Evolutionary conservation across 805 yeast genomes (phyloP).

Genomic region (Myxozyma geophila): DNA sequence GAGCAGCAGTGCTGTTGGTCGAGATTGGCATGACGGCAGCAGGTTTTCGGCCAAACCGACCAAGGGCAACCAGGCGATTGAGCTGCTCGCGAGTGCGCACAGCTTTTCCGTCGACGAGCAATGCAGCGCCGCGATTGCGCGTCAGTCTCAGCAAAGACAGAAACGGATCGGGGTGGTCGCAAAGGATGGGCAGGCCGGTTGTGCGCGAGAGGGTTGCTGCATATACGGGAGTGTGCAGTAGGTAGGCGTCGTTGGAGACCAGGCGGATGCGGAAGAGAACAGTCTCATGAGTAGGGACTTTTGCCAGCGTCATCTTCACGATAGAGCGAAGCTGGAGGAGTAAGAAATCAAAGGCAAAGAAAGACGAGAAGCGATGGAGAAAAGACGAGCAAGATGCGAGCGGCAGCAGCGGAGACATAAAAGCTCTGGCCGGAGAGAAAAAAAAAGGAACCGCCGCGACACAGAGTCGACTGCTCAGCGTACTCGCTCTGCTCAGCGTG

Average conservation of each 20-base stretch:
- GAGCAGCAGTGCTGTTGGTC: neutral
- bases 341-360: neutral
- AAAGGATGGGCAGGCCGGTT: constrained; percentile 30
- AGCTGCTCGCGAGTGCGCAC: constrained; percentile 32
- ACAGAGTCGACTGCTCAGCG: no score
- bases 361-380: neutral
- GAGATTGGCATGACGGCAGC: constrained; percentile 14
- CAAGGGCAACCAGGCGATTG: constrained; percentile 31
- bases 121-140: constrained; percentile 23
- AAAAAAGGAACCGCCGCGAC: no score
- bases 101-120: constrained; percentile 26
- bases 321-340: neutral
- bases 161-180: constrained; percentile 21
- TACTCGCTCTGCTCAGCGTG: neutral
- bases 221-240: constrained; percentile 20
- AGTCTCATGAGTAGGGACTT: constrained; percentile 23
- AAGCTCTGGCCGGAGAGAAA: no score
- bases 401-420: neutral
- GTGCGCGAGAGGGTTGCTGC: constrained; percentile 31
- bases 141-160: constrained; percentile 13
- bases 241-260: constrained; percentile 6
- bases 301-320: neutral
- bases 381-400: neutral
- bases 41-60: constrained; percentile 29
- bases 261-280: constrained; percentile 30